Base-by-base conservation (phyloP, 106 monocot species). In the Acorus calamus region DNA sequence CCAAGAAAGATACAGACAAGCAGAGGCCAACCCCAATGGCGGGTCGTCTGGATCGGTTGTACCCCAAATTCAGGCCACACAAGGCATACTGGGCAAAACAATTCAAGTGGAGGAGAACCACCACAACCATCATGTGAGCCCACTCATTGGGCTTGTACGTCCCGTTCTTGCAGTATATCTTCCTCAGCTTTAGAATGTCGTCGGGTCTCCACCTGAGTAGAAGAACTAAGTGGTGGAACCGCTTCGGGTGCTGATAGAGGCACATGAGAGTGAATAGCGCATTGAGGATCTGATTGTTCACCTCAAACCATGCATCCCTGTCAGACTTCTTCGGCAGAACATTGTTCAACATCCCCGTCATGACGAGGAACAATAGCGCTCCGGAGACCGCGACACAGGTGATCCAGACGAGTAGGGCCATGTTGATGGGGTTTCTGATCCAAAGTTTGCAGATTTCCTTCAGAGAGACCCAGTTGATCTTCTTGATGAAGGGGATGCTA, bases 261-360 rank as follows among this genome's bases (percentile, higher is more conserved):
- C 79, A 79, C 57, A 82, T 52, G 64, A 86, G 69, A 56, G 78
- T 82, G 75, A 86, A 86, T 52, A 86, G 79, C 0, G 79, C 79
- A 48, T 85, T 85, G n/a, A 85, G 72, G 44, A 85, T 72, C 61
- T 85, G 85, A 69, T 85, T 78, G 41, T 48, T 66, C 10, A 76
- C 57, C 51, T 86, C 86, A 0, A 42, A 56, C 86, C 86, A 86
- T 8, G 62, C 46, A 54, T 76, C 67, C 46, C 86, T 49, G 0
- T 42, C 49, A 0, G 57, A 48, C 11, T 55, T 67, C 8, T 59
- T 59, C 0, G 71, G 74, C 10, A 86, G 66, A 3, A 64, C 65
- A 3, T 28, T 57, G 46, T 86, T 64, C 11, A 82, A 67, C 2
- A 62, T 6, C 2, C 79, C 86, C 2, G 62, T 65, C 69, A 82